Conservation (phyloP, 2,329 filamentous ascomycete genomes). For the Penicillium expansum region DNA sequence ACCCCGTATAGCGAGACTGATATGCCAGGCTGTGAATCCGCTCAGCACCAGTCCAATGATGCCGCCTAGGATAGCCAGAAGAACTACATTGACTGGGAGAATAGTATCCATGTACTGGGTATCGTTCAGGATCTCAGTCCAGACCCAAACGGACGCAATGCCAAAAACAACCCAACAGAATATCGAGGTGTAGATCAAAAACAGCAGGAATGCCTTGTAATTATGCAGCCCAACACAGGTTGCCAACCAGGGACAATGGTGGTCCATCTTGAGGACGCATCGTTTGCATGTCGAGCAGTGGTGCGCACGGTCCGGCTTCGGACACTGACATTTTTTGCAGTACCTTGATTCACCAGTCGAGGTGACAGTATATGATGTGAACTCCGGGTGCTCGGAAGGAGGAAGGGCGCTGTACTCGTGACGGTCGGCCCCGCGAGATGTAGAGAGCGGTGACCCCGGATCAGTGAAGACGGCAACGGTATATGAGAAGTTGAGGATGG, state of each 20-base stretch:
- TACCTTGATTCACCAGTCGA: slow-evolving; percentile 81
- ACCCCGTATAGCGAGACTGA: slow-evolving; percentile 72
- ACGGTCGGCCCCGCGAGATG: slow-evolving; percentile 27
- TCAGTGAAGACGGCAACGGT: slow-evolving; percentile 89
- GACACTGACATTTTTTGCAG: slow-evolving; percentile 95
- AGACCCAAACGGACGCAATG: slow-evolving; percentile 79
- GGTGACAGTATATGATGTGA: slow-evolving; percentile 86
- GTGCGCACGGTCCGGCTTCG: slow-evolving; percentile 93
- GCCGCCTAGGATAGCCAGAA: slow-evolving; percentile 80
- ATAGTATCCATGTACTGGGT: slow-evolving; percentile 70
- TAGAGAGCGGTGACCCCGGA: slow-evolving; percentile 65
- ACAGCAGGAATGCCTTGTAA: slow-evolving; percentile 92
- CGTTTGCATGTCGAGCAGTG: slow-evolving; percentile 93
- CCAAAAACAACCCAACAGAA: slow-evolving; percentile 81
- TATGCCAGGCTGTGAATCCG: slow-evolving; percentile 89
- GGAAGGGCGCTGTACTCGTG: slow-evolving; percentile 73
- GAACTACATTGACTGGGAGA: slow-evolving; percentile 85
- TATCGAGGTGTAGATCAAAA: slow-evolving; percentile 81
- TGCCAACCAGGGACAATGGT: slow-evolving; percentile 97
- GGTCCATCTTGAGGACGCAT: slow-evolving; percentile 99
- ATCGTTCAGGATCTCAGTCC: slow-evolving; percentile 72
- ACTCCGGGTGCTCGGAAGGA: slow-evolving; percentile 61
- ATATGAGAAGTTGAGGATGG: slow-evolving; percentile 83
- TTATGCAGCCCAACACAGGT: slow-evolving; percentile 92
- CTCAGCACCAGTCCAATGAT: slow-evolving; percentile 88